These are phyloP conservation scores for Coniochaeta sp. DNA, from an alignment of 2,329 filamentous ascomycete genomes.

Conservation along the genomic window DNA sequence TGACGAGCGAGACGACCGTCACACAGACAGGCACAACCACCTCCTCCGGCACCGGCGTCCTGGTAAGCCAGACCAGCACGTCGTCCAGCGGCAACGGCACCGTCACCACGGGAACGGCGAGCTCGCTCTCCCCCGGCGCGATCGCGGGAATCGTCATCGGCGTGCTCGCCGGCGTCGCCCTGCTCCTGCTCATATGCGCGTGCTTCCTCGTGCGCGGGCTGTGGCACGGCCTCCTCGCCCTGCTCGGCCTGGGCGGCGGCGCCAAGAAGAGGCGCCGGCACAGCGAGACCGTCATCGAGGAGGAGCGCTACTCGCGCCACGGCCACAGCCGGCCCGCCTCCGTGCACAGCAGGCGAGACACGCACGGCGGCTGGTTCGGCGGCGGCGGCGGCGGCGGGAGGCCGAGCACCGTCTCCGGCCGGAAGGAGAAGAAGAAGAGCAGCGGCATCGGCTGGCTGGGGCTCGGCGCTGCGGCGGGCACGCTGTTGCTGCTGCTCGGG, in stretches of 20 bases:
- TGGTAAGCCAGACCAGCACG: slow-evolving; percentile 40
- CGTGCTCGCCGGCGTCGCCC: slow-evolving; percentile 55
- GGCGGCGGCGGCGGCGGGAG: slow-evolving; percentile 37
- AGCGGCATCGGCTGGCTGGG: slow-evolving; percentile 45
- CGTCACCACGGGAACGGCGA: slow-evolving; percentile 32
- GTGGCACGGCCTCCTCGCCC: slow-evolving; percentile 49
- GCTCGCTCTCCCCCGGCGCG: slow-evolving; percentile 57
- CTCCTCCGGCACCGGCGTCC: slow-evolving; percentile 41
- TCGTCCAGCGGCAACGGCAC: slow-evolving; percentile 24
- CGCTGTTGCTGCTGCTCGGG: slow-evolving; percentile 46
- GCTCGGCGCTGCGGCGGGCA: slow-evolving; percentile 41
- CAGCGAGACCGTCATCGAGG: slow-evolving; percentile 40
- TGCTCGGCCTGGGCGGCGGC: slow-evolving; percentile 55
- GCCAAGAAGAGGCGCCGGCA: slow-evolving; percentile 37
- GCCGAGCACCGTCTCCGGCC: slow-evolving; percentile 31
- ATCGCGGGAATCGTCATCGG: slow-evolving; percentile 80
- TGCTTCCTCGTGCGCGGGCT: slow-evolving; percentile 62
- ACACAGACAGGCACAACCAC: slow-evolving; percentile 45
- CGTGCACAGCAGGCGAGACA: slow-evolving; percentile 39
- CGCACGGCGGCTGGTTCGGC: slow-evolving; percentile 51
- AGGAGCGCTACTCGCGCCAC: slow-evolving; percentile 53
- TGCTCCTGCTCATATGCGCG: slow-evolving; percentile 66
- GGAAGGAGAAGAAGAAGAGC: slow-evolving; percentile 41
- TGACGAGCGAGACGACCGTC: slow-evolving; percentile 44
- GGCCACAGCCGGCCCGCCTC: slow-evolving; percentile 20